A percentile compares a stretch with the other conserved stretches of the same genome.
phyloP scores from a whole-genome alignment of 768 basidiomycete genomes.

The Tylopilus cervinicoccineus region DNA sequence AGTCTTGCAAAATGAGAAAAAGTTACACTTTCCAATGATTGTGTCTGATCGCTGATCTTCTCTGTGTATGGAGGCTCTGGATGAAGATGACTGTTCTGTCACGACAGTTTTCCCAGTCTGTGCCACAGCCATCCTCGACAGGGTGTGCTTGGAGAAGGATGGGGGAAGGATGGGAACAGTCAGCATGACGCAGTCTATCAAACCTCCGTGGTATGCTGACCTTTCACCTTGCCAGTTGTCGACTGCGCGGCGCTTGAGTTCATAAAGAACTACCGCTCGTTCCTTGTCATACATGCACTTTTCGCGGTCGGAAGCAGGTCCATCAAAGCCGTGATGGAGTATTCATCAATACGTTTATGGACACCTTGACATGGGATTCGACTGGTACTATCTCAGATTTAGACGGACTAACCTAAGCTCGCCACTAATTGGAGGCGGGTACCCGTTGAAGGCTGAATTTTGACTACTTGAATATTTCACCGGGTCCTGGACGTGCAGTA shows the following conservation, averaged over 20 bases:
- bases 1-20: too few relatives aligned
- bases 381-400: slow-evolving; percentile 8
- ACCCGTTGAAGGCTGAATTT: background rate
- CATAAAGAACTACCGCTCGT: slow-evolving; percentile 6
- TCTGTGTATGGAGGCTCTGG: background rate
- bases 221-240: background rate
- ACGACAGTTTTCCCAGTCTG: background rate
- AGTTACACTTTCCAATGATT: too few relatives aligned
- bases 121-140: background rate
- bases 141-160: slow-evolving; percentile 4
- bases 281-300: slow-evolving; percentile 7
- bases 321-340: slow-evolving; percentile 4
- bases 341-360: slow-evolving; percentile 13
- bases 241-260: slow-evolving; percentile 3
- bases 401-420: slow-evolving; percentile 3
- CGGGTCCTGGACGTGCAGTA: slow-evolving; percentile 5
- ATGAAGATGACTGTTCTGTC: background rate
- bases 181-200: background rate
- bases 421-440: background rate
- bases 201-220: background rate
- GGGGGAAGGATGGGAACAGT: slow-evolving; percentile 10
- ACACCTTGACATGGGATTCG: slow-evolving; percentile 9
- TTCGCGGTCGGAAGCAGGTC: slow-evolving; percentile 1
- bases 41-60: background rate
- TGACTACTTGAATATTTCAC: background rate